Percentiles rank a stretch among this genome's conserved stretches.
Evolutionary conservation across 257 asterid genomes (phyloP).

Genomic region (Nicotiana knightiana): DNA sequence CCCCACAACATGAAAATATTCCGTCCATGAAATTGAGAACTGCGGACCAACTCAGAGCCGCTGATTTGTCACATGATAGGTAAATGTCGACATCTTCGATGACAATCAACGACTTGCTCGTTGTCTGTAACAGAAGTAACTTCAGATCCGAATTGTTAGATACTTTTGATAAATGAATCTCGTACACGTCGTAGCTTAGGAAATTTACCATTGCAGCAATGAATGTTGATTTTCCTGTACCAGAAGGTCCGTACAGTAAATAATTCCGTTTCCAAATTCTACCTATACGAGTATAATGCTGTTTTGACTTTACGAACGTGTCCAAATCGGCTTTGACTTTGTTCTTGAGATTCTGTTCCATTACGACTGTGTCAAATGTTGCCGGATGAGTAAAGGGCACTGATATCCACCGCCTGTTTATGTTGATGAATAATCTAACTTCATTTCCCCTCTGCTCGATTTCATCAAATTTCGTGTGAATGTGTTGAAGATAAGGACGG

Average conservation of each 20-base stretch:
- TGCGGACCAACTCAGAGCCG: slow-evolving; percentile 53
- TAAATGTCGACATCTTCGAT: slow-evolving; percentile 79
- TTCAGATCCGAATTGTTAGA: slow-evolving; percentile 64
- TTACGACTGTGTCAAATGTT: slow-evolving; percentile 67
- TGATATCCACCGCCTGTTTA: slow-evolving; percentile 67
- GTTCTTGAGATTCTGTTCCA: slow-evolving; percentile 79
- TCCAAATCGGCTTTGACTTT: slow-evolving; percentile 71
- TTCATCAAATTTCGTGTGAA: slow-evolving; percentile 58
- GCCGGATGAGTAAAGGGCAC: slow-evolving; percentile 80
- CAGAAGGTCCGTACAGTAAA: slow-evolving; percentile 65
- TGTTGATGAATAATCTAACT: slow-evolving; percentile 56
- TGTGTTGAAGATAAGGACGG: slow-evolving; percentile 66
- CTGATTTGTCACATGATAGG: slow-evolving; percentile 32
- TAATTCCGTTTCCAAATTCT: slow-evolving; percentile 91
- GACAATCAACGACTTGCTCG: slow-evolving; percentile 57
- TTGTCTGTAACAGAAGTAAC: slow-evolving; percentile 59
- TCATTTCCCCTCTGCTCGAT: slow-evolving; percentile 62
- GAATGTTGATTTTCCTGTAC: slow-evolving; percentile 86
- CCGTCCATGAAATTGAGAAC: slow-evolving; percentile 91
- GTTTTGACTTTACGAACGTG: slow-evolving; percentile 61
- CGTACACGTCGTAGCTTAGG: slow-evolving; percentile 65
- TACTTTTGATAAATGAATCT: slow-evolving; percentile 50
- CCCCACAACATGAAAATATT: slow-evolving; percentile 73
- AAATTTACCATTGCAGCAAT: slow-evolving; percentile 72
- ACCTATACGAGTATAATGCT: slow-evolving; percentile 71